Base-by-base conservation (phyloP, 2,329 filamentous ascomycete genomes). In the Botrytis deweyae region DNA sequence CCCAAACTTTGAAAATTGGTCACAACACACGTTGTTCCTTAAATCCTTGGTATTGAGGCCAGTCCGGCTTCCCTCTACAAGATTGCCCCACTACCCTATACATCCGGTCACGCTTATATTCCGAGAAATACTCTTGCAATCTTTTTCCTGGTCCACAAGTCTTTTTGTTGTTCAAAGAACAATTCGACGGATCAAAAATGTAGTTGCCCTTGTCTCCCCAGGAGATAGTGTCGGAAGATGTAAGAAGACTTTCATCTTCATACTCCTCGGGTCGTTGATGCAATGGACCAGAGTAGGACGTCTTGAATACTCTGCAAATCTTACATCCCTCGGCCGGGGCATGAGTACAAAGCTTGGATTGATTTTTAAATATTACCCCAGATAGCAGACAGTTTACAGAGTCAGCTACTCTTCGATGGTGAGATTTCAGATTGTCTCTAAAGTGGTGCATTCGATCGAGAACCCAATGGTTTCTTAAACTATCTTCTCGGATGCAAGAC, bases 191-290 rank as follows among this genome's bases (percentile, higher is more conserved):
- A 52, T 52, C 12, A n/a, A 52, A 52, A 1, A 16, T 3, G 25
- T 52, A 52, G 25, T n/a, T 52, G 12, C 49, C 49, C 0, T 0
- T 6, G 1, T 52, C 49, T n/a, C 49, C 25, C 25, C 49, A 52
- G 0, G 12, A n/a, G 25, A n/a, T 52, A 1, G 4, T n/a, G 25
- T 52, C 25, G 12, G 49, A 52, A 52, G 25, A n/a, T n/a, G 12
- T n/a, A 16, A 52, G 25, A n/a, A n/a, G 4, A 3, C 25, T 52
- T n/a, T 0, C 49, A n/a, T 52, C 12, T n/a, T 25, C 4, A 52
- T 25, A n/a, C 2, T n/a, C 1, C 25, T 3, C 49, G 49, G 49
- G 5, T 3, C 2, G 0, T 0, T 7, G 25, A 52, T n/a, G 4
- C 25, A 52, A 52, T 52, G 5, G 25, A n/a, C 5, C 49, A n/a